Evolutionary conservation across 2,329 filamentous ascomycete species (phyloP), one percentile per base, ranked within the genome.

Genomic region (Colletotrichum shisoi): DNA sequence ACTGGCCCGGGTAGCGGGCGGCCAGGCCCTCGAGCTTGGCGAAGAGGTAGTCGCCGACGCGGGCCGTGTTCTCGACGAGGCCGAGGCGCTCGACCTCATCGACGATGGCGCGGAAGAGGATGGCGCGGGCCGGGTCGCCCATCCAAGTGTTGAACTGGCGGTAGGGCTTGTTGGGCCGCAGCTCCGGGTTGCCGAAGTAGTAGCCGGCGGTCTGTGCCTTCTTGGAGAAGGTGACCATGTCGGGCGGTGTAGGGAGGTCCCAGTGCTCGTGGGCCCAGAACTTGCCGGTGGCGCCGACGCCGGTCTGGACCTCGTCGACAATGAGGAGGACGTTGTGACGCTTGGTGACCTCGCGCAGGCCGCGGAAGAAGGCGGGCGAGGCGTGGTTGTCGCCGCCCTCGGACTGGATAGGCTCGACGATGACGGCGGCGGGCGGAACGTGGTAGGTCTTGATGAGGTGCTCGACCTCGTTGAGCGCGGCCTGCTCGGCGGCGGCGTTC

Each of bases 181-280:
- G 85, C 48, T 87, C 88, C 11, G 87, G 85, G 84, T 95, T 90
- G 69, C 90, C 90, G 76, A 89, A 97, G 85, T 95, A 97, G 85
- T 94, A 97, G 40, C 93, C 93, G 7, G 94, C 93, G 2, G 93
- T 92, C 81, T 97, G 93, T 3, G 93, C 94, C 85, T 97, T 97
- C 85, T 97, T 97, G 75, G 88, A 92, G 82, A 97, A 97, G 66
- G 93, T 97, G 51, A 97, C 93, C 84, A 97, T 95, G 82, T 97
- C 93, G 0, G 93, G 93, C 9, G 93, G 91, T 42, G 88, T 82
- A 57, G 84, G 76, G 49, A 97, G 85, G 78, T 91, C 85, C 93
- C 93, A 97, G 88, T 97, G 94, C 74, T 97, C 93, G 82, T 97
- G 94, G 9, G 94, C 93, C 93, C 93, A 97, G 88, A 97, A 96